Percentiles rank a stretch among this genome's conserved stretches.
Conservation (phyloP, 345 rosid genomes). For the Durio zibethinus region DNA sequence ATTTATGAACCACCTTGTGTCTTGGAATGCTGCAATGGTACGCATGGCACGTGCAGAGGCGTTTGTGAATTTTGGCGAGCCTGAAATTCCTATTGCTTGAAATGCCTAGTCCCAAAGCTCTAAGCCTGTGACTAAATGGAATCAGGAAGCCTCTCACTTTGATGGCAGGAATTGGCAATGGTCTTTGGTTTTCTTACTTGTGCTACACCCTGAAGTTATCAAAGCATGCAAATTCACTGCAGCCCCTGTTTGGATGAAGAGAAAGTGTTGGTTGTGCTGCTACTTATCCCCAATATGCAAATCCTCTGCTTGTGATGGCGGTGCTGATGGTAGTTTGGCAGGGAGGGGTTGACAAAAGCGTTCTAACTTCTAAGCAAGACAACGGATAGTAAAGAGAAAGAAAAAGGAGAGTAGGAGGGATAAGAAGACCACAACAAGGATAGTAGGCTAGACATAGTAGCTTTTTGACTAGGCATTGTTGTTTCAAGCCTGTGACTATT, state of each 20-base stretch:
- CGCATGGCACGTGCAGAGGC: slow-evolving; percentile 88
- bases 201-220: not conserved
- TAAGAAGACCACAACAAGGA: not conserved
- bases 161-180: not conserved
- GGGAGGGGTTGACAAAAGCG: not conserved
- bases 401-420: not conserved
- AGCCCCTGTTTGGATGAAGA: not conserved
- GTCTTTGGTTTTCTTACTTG: not conserved
- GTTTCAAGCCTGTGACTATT: not conserved
- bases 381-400: not conserved
- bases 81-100: slow-evolving; percentile 77
- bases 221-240: not conserved
- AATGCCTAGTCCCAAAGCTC: not conserved
- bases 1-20: slow-evolving; percentile 82
- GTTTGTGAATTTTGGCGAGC: slow-evolving; percentile 82
- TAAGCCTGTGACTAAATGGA: slow-evolving; percentile 10
- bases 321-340: not conserved
- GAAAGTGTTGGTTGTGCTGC: not conserved
- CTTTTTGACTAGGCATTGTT: not conserved
- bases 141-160: not conserved
- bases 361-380: not conserved
- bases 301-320: not conserved
- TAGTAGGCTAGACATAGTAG: not conserved
- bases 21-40: slow-evolving; percentile 73
- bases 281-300: not conserved